A percentile compares a stretch with the other conserved stretches of the same genome.
These are phyloP conservation scores for Cyclocybe cylindracea DNA, from an alignment of 768 basidiomycete species.

Conservation along the genomic window DNA sequence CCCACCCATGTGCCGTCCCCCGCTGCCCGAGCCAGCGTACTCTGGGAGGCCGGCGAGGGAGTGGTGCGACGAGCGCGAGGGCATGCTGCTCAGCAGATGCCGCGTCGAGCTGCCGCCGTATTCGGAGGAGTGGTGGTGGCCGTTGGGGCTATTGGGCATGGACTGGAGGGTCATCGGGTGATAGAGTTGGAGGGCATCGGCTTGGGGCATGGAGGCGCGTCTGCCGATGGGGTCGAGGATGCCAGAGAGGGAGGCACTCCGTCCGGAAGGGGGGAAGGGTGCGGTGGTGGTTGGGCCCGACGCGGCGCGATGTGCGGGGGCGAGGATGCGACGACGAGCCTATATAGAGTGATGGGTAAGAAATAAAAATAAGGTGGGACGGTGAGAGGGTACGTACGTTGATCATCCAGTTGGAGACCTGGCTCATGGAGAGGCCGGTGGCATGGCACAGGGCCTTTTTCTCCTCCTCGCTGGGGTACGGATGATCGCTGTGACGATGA, in stretches of 20 bases:
- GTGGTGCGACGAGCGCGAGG: constrained; percentile 33
- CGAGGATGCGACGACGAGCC: constrained; percentile 83
- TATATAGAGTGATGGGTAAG: constrained; percentile 28
- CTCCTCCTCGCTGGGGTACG: constrained; percentile 88
- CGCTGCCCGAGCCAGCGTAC: constrained; percentile 25
- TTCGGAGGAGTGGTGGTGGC: constrained; percentile 40
- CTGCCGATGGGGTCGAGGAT: constrained; percentile 47
- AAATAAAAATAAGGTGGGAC: constrained; percentile 6
- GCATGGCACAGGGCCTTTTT: constrained; percentile 88
- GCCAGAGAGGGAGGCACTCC: constrained; percentile 42
- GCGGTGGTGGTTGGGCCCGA: constrained; percentile 78
- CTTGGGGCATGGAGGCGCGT: constrained; percentile 64
- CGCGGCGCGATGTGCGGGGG: constrained; percentile 76
- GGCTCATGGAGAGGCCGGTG: constrained; percentile 85
- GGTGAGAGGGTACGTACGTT: constrained; percentile 47
- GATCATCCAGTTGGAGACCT: constrained; percentile 95
- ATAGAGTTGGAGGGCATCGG: constrained; percentile 73
- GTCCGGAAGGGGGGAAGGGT: constrained; percentile 62
- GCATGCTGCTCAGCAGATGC: constrained; percentile 46
- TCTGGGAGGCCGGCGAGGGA: constrained; percentile 37
- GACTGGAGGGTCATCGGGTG: constrained; percentile 80
- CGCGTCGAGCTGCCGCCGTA: constrained; percentile 42
- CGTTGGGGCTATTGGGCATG: constrained; percentile 38
- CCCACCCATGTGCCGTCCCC: constrained; percentile 35
- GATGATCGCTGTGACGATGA: constrained; percentile 85